Percentiles rank a stretch among this genome's conserved stretches.
Evolutionary conservation across 2,329 filamentous ascomycete species (phyloP).

Genomic region (Grosmannia penicillata): DNA sequence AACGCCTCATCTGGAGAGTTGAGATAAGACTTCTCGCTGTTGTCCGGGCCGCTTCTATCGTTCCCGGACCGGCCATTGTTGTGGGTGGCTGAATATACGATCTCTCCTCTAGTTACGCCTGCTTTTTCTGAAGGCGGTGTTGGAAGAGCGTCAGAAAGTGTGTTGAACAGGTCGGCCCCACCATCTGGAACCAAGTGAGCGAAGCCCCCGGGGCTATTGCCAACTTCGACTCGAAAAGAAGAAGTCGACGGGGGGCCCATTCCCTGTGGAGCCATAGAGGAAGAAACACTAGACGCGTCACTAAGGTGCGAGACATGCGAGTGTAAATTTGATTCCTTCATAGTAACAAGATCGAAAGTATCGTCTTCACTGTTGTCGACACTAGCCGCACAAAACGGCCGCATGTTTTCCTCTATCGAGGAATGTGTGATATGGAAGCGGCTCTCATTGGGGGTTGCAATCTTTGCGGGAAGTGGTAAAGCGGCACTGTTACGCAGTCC

Average conservation of each 20-base stretch:
- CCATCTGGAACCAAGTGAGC: background rate
- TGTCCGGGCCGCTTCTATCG: too few species aligned
- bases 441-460: background rate
- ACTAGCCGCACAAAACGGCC: background rate
- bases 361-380: conserved; percentile 1
- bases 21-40: conserved; percentile 43
- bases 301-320: conserved; percentile 18
- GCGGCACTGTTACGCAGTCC: too few species aligned
- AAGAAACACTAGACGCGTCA: conserved; percentile 23
- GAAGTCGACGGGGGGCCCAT: conserved; percentile 17
- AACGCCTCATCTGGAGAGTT: conserved; percentile 62
- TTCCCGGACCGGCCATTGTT: too few species aligned
- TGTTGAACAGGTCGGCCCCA: background rate
- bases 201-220: conserved; percentile 11
- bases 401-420: background rate
- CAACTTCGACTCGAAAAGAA: conserved; percentile 9
- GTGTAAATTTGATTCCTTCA: conserved; percentile 13
- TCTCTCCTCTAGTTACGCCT: background rate
- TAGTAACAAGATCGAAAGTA: conserved; percentile 1
- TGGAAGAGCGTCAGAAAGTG: conserved; percentile 17
- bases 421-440: background rate
- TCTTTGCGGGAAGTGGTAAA: too few species aligned
- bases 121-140: conserved; percentile 26
- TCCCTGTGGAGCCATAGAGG: conserved; percentile 21
- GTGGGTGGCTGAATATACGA: background rate